Conservation (phyloP, 345 rosid genomes). For the Brassica nigra region DNA sequence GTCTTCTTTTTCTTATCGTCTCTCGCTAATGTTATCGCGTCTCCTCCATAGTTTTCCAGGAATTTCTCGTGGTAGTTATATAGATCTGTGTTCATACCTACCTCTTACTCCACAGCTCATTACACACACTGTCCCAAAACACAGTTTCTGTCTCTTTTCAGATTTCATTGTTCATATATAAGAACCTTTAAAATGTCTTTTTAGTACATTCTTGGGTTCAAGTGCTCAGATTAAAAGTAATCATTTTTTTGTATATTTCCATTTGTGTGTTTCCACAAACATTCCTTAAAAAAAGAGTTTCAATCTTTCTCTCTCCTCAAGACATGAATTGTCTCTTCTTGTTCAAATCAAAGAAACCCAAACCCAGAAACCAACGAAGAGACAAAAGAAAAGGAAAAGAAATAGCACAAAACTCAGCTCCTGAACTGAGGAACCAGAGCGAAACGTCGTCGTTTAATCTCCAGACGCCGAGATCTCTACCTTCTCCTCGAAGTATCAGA, state of each 20-base stretch:
- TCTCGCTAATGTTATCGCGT: slow-evolving; percentile 18
- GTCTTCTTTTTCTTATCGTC: slow-evolving; percentile 8
- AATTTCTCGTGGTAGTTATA: slow-evolving; percentile 11
- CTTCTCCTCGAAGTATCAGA: slow-evolving; percentile 64
- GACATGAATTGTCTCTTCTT: slow-evolving; percentile 43
- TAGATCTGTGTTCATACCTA: slow-evolving; percentile 41
- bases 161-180: not conserved
- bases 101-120: not conserved
- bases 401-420: slow-evolving; percentile 32
- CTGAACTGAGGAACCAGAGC: slow-evolving; percentile 19
- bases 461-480: slow-evolving; percentile 40
- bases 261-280: slow-evolving; percentile 7
- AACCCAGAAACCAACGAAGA: slow-evolving; percentile 20
- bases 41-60: slow-evolving; percentile 25
- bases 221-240: not conserved
- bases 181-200: not conserved
- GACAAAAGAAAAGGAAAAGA: slow-evolving; percentile 31
- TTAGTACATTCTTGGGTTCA: slow-evolving; percentile 17
- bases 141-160: not conserved
- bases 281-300: not conserved
- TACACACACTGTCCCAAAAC: not conserved
- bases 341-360: slow-evolving; percentile 43
- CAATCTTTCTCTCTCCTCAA: not conserved
- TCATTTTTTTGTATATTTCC: not conserved
- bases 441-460: slow-evolving; percentile 35